Conservation (phyloP, 2,329 filamentous ascomycete species). For the Rosellinia necatrix region DNA sequence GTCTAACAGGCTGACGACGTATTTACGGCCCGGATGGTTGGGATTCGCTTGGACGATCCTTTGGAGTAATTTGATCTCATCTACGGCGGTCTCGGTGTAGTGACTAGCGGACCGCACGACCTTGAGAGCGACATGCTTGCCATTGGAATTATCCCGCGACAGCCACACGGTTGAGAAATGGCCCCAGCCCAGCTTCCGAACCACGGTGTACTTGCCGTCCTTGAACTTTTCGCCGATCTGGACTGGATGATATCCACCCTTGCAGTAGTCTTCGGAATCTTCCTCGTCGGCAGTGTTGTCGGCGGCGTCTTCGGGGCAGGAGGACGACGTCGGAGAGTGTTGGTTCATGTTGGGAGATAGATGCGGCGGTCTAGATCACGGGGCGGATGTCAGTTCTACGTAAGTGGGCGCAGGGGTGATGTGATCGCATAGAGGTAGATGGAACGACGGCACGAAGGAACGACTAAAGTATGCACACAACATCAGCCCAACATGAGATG, state of each 20-base stretch:
- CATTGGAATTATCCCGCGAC: constrained; percentile 79
- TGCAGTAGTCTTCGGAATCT: constrained; percentile 99
- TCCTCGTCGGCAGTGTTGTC: constrained; percentile 97
- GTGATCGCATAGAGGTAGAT: constrained; percentile 9
- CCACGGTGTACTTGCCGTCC: constrained; percentile 92
- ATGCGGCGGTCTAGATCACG: constrained; percentile 56
- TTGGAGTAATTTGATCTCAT: constrained; percentile 98
- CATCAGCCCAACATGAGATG: constrained; percentile 6
- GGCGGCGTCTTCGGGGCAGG: constrained; percentile 79
- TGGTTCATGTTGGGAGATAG: constrained; percentile 62
- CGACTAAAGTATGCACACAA: constrained; percentile 9
- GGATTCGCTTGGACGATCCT: constrained; percentile 96
- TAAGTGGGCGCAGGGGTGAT: constrained; percentile 14
- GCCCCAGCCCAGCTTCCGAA: constrained; percentile 96
- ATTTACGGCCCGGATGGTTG: constrained; percentile 88
- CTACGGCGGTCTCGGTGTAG: constrained; percentile 97
- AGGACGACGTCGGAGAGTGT: constrained; percentile 76
- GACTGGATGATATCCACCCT: constrained; percentile 97
- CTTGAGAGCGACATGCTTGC: constrained; percentile 96
- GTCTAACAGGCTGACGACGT: constrained; percentile 94
- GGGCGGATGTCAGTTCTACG: constrained; percentile 38
- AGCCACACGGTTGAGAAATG: constrained; percentile 98
- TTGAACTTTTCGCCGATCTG: constrained; percentile 96
- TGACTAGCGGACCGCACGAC: constrained; percentile 96
- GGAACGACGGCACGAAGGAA: constrained; percentile 6